Evolutionary conservation across 306 rosid genomes (phyloP).

Genomic region (Malus domestica): DNA sequence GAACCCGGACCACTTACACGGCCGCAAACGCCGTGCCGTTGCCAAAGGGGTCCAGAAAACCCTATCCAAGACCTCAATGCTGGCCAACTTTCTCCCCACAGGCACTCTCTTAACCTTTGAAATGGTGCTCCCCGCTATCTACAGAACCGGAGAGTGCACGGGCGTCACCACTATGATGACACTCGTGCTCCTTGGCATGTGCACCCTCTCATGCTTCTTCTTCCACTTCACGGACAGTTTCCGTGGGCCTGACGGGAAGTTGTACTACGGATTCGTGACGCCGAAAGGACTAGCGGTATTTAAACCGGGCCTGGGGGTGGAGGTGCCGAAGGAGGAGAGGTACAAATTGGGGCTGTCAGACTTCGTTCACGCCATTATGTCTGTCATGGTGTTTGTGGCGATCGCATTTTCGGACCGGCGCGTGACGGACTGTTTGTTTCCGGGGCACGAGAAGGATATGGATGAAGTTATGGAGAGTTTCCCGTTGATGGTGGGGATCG

Average conservation of each 20-base stretch:
- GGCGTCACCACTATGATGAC: conserved; percentile 40
- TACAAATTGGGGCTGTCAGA: conserved; percentile 37
- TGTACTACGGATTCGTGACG: conserved; percentile 70
- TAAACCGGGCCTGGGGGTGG: conserved; percentile 39
- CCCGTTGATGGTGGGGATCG: conserved; percentile 59
- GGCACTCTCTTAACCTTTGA: conserved; percentile 78
- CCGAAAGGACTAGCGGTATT: conserved; percentile 52
- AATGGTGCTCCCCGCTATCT: conserved; percentile 70
- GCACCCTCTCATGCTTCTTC: conserved; percentile 74
- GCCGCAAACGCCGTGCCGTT: conserved; percentile 44
- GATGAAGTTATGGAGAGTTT: conserved; percentile 74
- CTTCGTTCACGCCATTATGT: conserved; percentile 70
- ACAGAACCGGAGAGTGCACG: conserved; percentile 49
- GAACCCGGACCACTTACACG: conserved; percentile 1
- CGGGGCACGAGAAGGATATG: conserved; percentile 55
- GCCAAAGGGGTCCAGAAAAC: conserved; percentile 81
- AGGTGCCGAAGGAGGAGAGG: conserved; percentile 43
- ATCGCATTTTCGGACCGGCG: conserved; percentile 74
- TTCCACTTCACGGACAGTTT: conserved; percentile 71
- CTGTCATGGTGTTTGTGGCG: conserved; percentile 62
- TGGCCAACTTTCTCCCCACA: conserved; percentile 72
- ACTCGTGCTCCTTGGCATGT: conserved; percentile 32
- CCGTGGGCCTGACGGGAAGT: conserved; percentile 41
- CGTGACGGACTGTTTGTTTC: conserved; percentile 57
- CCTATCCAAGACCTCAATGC: conserved; percentile 56